These are phyloP conservation scores for Theileria equi DNA, from an alignment of 169 alveolate genomes.

Conservation along the genomic window DNA sequence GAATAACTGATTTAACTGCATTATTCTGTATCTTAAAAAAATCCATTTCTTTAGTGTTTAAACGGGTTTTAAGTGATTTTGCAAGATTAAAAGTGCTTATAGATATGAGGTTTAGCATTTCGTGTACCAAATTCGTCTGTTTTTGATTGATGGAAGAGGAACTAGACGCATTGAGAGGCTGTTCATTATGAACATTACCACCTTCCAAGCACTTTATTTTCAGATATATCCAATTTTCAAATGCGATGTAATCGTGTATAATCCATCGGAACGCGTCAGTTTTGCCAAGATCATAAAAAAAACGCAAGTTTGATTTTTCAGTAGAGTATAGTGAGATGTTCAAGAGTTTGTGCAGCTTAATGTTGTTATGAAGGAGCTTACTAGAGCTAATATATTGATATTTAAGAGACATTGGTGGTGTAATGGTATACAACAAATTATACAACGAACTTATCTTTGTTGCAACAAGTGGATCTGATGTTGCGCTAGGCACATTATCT, in stretches of 20 bases:
- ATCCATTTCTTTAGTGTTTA: not conserved
- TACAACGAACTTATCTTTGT: not conserved
- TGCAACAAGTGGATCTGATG: conserved; percentile 1
- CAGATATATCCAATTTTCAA: conserved; percentile 55
- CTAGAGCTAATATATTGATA: conserved; percentile 35
- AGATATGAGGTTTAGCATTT: not conserved
- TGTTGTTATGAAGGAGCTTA: conserved; percentile 20
- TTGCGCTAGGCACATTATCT: not conserved
- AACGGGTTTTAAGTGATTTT: not conserved
- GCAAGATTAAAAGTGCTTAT: not conserved
- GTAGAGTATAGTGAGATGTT: conserved; percentile 24
- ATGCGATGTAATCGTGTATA: conserved; percentile 42
- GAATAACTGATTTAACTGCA: not conserved
- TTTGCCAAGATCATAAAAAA: conserved; percentile 46
- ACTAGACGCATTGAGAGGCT: not conserved
- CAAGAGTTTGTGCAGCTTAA: not conserved
- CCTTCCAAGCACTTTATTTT: conserved; percentile 24
- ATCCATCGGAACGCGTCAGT: conserved; percentile 60
- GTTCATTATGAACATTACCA: not conserved
- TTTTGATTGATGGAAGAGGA: not conserved
- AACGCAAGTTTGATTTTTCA: conserved; percentile 11
- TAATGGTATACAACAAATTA: not conserved
- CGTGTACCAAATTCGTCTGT: not conserved
- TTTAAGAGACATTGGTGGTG: conserved; percentile 30
- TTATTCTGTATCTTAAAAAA: not conserved